These are phyloP conservation scores for Chalciporus sp. DNA, from an alignment of 1,284 basidiomycete species.

Conservation along the genomic window DNA sequence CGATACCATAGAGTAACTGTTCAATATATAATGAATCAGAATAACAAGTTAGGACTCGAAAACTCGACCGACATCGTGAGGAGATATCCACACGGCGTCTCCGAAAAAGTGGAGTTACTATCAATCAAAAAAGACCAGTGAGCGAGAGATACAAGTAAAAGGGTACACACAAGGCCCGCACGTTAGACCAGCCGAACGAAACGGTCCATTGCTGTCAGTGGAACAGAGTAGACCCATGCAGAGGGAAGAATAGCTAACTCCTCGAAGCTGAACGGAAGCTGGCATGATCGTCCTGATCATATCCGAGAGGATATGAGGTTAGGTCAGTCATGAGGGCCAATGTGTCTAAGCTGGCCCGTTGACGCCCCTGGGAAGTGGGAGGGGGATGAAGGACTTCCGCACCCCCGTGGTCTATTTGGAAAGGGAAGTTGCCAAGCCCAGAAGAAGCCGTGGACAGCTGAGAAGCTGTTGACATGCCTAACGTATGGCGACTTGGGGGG, in stretches of 20 bases:
- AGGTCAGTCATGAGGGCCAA: conserved; percentile 78
- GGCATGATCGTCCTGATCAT: conserved; percentile 54
- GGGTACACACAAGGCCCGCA: conserved; percentile 28
- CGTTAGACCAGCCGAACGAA: conserved; percentile 31
- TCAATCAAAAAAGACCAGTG: conserved; percentile 11
- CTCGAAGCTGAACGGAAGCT: conserved; percentile 34
- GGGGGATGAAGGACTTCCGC: conserved; percentile 24
- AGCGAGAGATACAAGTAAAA: conserved; percentile 29
- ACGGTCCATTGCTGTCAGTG: conserved; percentile 9
- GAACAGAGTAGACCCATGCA: conserved; percentile 5
- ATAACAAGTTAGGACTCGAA: conserved; percentile 11
- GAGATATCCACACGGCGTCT: conserved; percentile 3
- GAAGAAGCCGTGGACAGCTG: conserved; percentile 73
- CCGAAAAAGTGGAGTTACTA: conserved; percentile 4
- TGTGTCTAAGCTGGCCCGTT: conserved; percentile 80
- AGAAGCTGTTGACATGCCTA: conserved; percentile 71
- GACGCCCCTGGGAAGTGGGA: conserved; percentile 41
- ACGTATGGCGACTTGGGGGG: conserved; percentile 55
- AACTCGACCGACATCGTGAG: conserved; percentile 6
- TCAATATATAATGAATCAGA: conserved; percentile 7
- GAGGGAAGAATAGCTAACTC: conserved; percentile 17
- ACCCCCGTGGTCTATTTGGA: conserved; percentile 72
- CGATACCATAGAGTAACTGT: conserved; percentile 1
- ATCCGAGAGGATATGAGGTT: conserved; percentile 76
- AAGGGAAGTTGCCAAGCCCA: conserved; percentile 76